Conservation (phyloP, 441 rosid species). For the Pelargonium hybrid region DNA sequence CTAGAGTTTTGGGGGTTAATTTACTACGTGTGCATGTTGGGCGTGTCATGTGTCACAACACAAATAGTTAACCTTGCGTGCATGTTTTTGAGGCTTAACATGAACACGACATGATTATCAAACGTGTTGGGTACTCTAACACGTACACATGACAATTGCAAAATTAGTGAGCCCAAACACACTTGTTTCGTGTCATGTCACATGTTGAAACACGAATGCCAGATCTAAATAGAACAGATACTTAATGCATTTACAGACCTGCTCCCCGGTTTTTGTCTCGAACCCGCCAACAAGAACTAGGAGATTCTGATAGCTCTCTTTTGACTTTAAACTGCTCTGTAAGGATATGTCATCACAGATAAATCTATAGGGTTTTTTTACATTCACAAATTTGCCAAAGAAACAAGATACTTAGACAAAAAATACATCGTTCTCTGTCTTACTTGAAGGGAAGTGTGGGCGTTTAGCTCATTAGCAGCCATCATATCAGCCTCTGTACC, state of each 20-base stretch:
- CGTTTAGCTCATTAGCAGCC: conserved; percentile 90
- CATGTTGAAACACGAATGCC: too few relatives aligned
- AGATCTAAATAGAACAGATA: not conserved
- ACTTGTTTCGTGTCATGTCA: too few relatives aligned
- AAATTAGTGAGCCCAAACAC: too few relatives aligned
- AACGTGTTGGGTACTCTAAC: too few relatives aligned
- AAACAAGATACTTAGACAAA: not conserved
- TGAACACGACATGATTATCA: too few relatives aligned
- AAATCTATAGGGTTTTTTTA: conserved; percentile 13
- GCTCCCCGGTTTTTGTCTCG: conserved; percentile 82
- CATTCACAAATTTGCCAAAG: not conserved
- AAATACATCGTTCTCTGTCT: not conserved
- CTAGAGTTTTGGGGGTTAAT: too few relatives aligned
- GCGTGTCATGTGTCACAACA: conserved; percentile 5
- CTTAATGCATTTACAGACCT: conserved; percentile 38
- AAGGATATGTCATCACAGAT: conserved; percentile 6
- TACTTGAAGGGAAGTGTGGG: conserved; percentile 87
- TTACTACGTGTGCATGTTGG: too few relatives aligned
- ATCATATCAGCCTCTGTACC: conserved; percentile 86
- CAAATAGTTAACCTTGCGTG: not conserved
- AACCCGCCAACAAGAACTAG: conserved; percentile 72
- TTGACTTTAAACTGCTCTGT: conserved; percentile 40
- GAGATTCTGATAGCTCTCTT: conserved; percentile 49
- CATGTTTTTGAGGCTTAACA: too few relatives aligned
- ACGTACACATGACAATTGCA: too few relatives aligned